Percentiles rank a stretch among this genome's conserved stretches.
Conservation (phyloP, 2,329 filamentous ascomycete species). For the Hypoxylon sp. region DNA sequence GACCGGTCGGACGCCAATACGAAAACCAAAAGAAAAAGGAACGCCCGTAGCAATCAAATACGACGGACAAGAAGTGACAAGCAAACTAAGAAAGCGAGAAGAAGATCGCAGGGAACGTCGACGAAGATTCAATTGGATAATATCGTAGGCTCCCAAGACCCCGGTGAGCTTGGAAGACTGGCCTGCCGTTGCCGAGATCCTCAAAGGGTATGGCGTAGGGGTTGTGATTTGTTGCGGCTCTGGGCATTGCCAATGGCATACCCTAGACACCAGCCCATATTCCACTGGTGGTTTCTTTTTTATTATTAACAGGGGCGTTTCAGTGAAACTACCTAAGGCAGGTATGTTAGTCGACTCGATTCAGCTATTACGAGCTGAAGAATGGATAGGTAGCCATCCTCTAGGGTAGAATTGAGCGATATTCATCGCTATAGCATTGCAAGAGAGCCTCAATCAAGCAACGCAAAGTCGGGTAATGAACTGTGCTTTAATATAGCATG, state of each 20-base stretch:
- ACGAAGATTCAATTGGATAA: constrained; percentile 38
- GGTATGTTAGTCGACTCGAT: constrained; percentile 4
- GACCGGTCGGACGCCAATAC: constrained; percentile 36
- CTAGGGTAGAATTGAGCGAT: not conserved
- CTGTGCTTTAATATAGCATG: constrained; percentile 10
- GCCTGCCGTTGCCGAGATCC: constrained; percentile 36
- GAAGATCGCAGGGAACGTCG: constrained; percentile 28
- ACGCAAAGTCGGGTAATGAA: not conserved
- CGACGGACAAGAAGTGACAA: constrained; percentile 30
- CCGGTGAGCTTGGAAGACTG: constrained; percentile 23
- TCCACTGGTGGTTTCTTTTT: constrained; percentile 15
- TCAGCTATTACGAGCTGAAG: constrained; percentile 1
- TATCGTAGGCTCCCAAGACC: constrained; percentile 22
- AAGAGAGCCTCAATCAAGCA: not conserved
- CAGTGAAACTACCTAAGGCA: constrained; percentile 17
- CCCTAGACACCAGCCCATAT: constrained; percentile 14
- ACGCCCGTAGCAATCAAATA: constrained; percentile 22
- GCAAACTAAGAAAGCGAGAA: constrained; percentile 32
- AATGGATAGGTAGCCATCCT: not conserved
- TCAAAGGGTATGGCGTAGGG: constrained; percentile 39
- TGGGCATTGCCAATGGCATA: constrained; percentile 34
- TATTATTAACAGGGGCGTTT: constrained; percentile 35
- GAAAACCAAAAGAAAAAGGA: constrained; percentile 17
- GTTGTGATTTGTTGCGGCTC: constrained; percentile 39
- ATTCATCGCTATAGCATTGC: constrained; percentile 4